Base-by-base conservation (phyloP, 2,329 filamentous ascomycete species). In the Cylindrodendrum hubeiense region DNA sequence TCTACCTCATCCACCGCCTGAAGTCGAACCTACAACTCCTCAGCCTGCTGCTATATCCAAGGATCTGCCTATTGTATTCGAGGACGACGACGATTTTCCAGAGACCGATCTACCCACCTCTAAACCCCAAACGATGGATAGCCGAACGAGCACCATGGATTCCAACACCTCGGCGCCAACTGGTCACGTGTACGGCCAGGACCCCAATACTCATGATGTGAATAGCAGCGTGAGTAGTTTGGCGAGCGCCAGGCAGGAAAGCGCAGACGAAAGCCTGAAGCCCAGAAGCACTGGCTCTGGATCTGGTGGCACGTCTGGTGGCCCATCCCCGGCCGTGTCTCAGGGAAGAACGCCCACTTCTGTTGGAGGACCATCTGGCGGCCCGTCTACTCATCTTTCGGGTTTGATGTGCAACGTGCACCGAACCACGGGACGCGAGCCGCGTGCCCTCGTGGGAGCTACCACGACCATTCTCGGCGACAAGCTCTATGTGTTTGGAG, bases 401-500 rank as follows among this genome's bases (percentile, higher is more conserved):
- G 89, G 89, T 0, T 77, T 91, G 58, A 90, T 91, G 88, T 91
- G 89, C 75, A 91, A 91, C 75, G 89, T 91, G n/a, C 89, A 91
- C 73, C 84, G 95, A 68, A 98, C 96, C 1, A 98, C 95, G 0
- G 96, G 96, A 37, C 90, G 90, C 67, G 95, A 98, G 76, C 96
- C 96, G 3, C 94, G 93, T 75, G 93, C 96, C 3, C 84, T 98
- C 3, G 96, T 99, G 0, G 96, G 96, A 33, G 95, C 96, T 5
- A 98, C 96, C 0, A 98, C 96, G 0, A 98, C 96, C 0, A 93
- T 98, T 51, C 80, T 99, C 2, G 96, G 95, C 28, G 96, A 99
- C 79, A 98, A 97, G 79, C 86, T 99, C 22, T 99, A 97, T 78
- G 95, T 98, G 4, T 99, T 98, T 82, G 96, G 96, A 50, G 96